phyloP scores from a whole-genome alignment of 352 stramenopile species.

The Globisporangium paddicum region DNA sequence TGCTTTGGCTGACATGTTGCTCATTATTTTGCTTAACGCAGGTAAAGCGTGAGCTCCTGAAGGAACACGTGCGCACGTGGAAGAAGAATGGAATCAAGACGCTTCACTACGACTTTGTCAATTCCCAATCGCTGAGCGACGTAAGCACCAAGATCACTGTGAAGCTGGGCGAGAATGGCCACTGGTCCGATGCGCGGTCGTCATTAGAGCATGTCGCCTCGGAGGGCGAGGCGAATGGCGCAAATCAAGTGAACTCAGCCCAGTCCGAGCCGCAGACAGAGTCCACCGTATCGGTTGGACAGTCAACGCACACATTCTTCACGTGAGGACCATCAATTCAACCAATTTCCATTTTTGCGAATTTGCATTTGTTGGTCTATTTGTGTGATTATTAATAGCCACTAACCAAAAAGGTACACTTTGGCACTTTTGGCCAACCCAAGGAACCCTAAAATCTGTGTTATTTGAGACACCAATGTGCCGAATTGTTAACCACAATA shows the following conservation, averaged over 20 bases:
- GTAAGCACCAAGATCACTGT: conserved; percentile 48
- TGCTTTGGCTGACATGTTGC: neutral
- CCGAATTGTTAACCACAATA: too few relatives aligned
- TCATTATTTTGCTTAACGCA: conserved; percentile 2
- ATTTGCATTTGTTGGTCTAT: neutral
- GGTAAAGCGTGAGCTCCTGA: conserved; percentile 45
- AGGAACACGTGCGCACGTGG: conserved; percentile 51
- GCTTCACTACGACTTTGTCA: conserved; percentile 37
- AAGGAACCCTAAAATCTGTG: too few relatives aligned
- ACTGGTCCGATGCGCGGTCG: conserved; percentile 54
- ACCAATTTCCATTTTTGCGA: neutral
- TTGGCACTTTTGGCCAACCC: too few relatives aligned
- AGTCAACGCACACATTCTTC: conserved; percentile 1
- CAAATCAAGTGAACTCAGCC: neutral
- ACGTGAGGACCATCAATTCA: neutral
- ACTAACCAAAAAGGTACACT: too few relatives aligned
- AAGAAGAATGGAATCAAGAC: conserved; percentile 46
- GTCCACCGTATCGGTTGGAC: neutral
- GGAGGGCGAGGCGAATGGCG: neutral
- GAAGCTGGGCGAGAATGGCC: conserved; percentile 31
- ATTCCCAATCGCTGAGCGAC: conserved; percentile 31
- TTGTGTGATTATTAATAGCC: neutral
- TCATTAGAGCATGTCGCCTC: conserved; percentile 22
- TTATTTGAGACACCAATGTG: too few relatives aligned
- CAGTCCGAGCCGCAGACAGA: neutral